Percentiles rank a stretch among this genome's conserved stretches.
phyloP scores from a whole-genome alignment of 257 asterid genomes.

The Anisodus acutangulus region DNA sequence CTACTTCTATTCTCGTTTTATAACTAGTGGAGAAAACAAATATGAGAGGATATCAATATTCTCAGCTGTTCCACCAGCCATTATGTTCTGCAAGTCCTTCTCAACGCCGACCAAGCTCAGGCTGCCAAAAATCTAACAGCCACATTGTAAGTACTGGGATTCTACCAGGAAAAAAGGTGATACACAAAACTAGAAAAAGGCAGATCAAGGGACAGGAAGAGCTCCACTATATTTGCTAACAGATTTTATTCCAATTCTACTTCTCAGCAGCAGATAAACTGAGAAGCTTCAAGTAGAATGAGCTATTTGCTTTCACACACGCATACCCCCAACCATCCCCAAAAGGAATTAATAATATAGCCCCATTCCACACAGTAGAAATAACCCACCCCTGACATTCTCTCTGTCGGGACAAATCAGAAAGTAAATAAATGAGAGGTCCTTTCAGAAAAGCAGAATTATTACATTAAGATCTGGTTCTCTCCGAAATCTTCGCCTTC shows the following conservation, averaged over 20 bases:
- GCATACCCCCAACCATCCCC: neutral
- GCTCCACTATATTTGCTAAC: neutral
- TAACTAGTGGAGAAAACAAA: neutral
- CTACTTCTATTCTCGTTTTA: neutral
- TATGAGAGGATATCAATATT: conserved; percentile 75
- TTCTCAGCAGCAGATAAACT: neutral
- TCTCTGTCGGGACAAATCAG: neutral
- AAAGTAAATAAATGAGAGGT: conserved; percentile 25
- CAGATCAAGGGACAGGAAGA: neutral
- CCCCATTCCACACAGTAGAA: conserved; percentile 9
- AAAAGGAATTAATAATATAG: neutral
- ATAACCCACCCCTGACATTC: neutral
- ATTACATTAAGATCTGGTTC: conserved; percentile 90
- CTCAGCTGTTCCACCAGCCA: conserved; percentile 97
- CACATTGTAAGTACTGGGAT: neutral
- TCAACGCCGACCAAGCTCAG: conserved; percentile 93
- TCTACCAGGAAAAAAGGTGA: neutral
- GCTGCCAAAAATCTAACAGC: conserved; percentile 60
- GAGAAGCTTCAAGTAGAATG: neutral
- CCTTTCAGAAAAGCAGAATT: neutral
- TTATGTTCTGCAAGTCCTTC: conserved; percentile 88
- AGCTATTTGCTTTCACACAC: neutral
- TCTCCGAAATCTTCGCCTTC: conserved; percentile 91
- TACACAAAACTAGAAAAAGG: neutral
- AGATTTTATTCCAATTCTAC: neutral